Conservation (phyloP, 768 basidiomycete genomes). For the Sporobolomyces phaffii region DNA sequence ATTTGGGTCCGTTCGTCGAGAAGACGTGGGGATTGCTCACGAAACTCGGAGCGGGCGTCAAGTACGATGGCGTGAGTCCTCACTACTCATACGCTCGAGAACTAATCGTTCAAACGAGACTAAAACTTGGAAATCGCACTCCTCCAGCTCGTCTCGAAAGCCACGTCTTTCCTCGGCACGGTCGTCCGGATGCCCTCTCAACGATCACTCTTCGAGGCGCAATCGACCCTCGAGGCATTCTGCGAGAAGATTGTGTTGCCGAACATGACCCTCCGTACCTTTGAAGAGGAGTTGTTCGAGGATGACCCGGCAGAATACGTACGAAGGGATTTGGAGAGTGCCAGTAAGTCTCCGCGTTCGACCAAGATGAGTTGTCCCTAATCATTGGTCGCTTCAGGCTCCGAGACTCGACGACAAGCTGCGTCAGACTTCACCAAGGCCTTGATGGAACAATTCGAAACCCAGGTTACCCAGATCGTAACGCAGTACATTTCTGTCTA, state of each 20-base stretch:
- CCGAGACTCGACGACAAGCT: constrained; percentile 79
- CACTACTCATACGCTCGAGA: background rate
- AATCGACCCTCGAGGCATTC: constrained; percentile 73
- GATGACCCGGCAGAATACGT: constrained; percentile 95
- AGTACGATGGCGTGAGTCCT: constrained; percentile 41
- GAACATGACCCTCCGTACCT: constrained; percentile 77
- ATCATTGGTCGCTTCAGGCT: too few species aligned
- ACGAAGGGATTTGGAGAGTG: constrained; percentile 68
- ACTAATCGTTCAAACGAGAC: too few species aligned
- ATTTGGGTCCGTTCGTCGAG: constrained; percentile 59
- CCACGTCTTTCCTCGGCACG: constrained; percentile 82
- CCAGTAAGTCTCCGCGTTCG: constrained; percentile 54
- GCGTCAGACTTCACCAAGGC: constrained; percentile 94
- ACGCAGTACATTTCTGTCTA: constrained; percentile 75
- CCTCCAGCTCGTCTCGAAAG: constrained; percentile 69
- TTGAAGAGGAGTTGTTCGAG: constrained; percentile 91
- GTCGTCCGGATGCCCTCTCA: constrained; percentile 84
- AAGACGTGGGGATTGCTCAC: constrained; percentile 79
- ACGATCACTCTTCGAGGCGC: constrained; percentile 64
- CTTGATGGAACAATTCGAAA: constrained; percentile 69
- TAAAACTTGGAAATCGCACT: too few species aligned
- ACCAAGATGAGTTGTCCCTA: background rate
- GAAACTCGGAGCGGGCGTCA: constrained; percentile 34
- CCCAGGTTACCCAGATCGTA: constrained; percentile 79
- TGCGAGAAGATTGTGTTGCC: constrained; percentile 87